phyloP scores from a whole-genome alignment of 306 rosid species.

The peach (Prunus persica) region DNA sequence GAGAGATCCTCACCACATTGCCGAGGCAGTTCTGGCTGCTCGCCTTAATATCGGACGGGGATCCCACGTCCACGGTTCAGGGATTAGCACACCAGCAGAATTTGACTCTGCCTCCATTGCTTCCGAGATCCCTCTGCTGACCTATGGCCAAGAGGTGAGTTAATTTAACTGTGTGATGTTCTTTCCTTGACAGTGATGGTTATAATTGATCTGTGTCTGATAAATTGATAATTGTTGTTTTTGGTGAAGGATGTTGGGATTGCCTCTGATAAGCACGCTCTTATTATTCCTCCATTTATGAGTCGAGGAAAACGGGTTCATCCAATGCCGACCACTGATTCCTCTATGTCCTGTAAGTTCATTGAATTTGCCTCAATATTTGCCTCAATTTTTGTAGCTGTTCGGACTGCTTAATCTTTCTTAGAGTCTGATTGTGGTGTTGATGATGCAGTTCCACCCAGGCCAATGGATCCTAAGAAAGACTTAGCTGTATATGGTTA shows the following conservation, averaged over 20 bases:
- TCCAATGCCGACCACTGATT: slow-evolving; percentile 61
- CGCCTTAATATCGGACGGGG: slow-evolving; percentile 53
- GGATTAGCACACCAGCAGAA: slow-evolving; percentile 49
- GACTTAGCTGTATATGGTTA: slow-evolving; percentile 82
- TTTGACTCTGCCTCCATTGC: slow-evolving; percentile 55
- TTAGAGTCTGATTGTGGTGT: slow-evolving; percentile 18
- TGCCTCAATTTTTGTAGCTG: slow-evolving; percentile 11
- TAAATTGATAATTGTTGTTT: slow-evolving; percentile 18
- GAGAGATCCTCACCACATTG: slow-evolving; percentile 47
- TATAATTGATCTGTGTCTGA: slow-evolving; percentile 17
- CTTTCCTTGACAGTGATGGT: slow-evolving; percentile 5
- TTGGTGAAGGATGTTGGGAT: slow-evolving; percentile 65
- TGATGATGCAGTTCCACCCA: slow-evolving; percentile 55
- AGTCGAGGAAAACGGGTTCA: slow-evolving; percentile 65
- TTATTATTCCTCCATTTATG: slow-evolving; percentile 71
- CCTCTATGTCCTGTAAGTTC: slow-evolving; percentile 50
- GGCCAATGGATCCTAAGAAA: slow-evolving; percentile 91
- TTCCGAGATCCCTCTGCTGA: slow-evolving; percentile 64
- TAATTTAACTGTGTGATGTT: slow-evolving; percentile 10
- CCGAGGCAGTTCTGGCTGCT: slow-evolving; percentile 60
- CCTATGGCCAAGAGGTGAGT: slow-evolving; percentile 69
- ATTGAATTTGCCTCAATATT: slow-evolving; percentile 7
- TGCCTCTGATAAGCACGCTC: slow-evolving; percentile 84
- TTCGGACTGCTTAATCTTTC: background rate
- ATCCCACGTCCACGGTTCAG: slow-evolving; percentile 44